Base-by-base conservation (phyloP, 225 moss, liverwort and hornwort species). In the Thuidium tamariscinum region DNA sequence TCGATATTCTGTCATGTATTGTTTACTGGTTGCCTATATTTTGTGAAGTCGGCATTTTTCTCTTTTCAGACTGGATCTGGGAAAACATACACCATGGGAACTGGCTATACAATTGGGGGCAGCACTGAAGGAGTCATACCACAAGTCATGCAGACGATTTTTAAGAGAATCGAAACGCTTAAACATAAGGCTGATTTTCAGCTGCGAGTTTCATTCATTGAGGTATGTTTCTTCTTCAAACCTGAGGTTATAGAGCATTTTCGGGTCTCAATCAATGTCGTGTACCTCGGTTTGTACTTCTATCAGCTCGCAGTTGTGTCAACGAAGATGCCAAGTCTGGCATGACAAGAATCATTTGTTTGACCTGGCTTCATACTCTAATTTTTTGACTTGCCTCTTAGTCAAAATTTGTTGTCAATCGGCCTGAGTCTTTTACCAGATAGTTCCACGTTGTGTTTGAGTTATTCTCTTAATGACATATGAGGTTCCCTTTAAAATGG, bases 71-170 rank as follows among this genome's bases (percentile, higher is more conserved):
- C 97, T 69, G 97, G 97, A 79, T 98, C 97, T 67, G 97, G 97
- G 21, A 96, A 98, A 89, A 98, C 97, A 39, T 96, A 93, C 54
- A 98, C 97, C 3, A 98, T 98, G 97, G 97, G 97, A 89, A 98
- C 97, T 77, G 97, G 97, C 22, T 95, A 95, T 87, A 92, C 95
- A 27, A 96, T 95, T 10, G 96, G 95, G 54, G 93, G 93, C 81
- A 95, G 96, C 69, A 91, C 93, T 25, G 94, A 95, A 82, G 97
- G 96, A 61, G 95, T 98, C 57, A 96, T 92, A 84, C 97, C 97
- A 34, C 95, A 94, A 91, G 97, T 98, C 34, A 98, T 98, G 96
- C 91, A 94, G 82, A 96, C 95, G 3, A 94, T 98, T 72, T 98
- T 98, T 83, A 88, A 89, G 72, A 95, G 91, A 83, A 92, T 95